Evolutionary conservation across 1,284 basidiomycete species (phyloP).

Genomic region (Moniliophthora roreri): DNA sequence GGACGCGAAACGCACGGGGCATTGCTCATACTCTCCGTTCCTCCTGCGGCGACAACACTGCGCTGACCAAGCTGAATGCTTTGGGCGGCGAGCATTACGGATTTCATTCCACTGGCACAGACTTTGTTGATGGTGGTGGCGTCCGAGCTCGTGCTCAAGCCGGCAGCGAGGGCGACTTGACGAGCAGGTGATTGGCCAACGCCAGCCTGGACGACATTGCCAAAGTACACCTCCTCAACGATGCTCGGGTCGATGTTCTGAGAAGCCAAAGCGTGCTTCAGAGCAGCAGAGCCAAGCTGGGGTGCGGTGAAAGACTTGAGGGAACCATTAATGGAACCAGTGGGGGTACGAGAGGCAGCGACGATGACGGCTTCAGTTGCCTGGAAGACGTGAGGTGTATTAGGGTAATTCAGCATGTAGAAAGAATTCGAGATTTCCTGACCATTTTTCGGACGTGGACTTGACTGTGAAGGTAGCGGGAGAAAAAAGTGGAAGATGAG

Average conservation of each 20-base stretch:
- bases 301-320: conserved; percentile 90
- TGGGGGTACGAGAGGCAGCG: conserved; percentile 91
- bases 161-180: conserved; percentile 89
- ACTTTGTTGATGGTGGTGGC: conserved; percentile 99
- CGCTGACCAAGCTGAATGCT: conserved; percentile 87
- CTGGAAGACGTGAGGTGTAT: conserved; percentile 30
- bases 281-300: conserved; percentile 85
- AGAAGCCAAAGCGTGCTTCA: conserved; percentile 87
- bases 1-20: conserved; percentile 67
- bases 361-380: conserved; percentile 91
- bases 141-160: conserved; percentile 84
- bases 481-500: conserved; percentile 27
- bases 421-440: conserved; percentile 15
- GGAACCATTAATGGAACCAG: conserved; percentile 89
- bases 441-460: conserved; percentile 45
- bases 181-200: conserved; percentile 94
- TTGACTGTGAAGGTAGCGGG: conserved; percentile 29
- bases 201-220: conserved; percentile 96
- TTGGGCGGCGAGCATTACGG: conserved; percentile 92
- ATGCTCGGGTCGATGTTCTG: conserved; percentile 79
- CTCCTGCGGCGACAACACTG: conserved; percentile 88
- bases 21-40: conserved; percentile 98
- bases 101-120: conserved; percentile 95
- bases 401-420: conserved; percentile 20
- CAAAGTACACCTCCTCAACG: conserved; percentile 96